Evolutionary conservation across 2,329 filamentous ascomycete genomes (phyloP), one percentile per base, ranked within the genome.

Genomic region (Davidsoniella eucalypti): DNA sequence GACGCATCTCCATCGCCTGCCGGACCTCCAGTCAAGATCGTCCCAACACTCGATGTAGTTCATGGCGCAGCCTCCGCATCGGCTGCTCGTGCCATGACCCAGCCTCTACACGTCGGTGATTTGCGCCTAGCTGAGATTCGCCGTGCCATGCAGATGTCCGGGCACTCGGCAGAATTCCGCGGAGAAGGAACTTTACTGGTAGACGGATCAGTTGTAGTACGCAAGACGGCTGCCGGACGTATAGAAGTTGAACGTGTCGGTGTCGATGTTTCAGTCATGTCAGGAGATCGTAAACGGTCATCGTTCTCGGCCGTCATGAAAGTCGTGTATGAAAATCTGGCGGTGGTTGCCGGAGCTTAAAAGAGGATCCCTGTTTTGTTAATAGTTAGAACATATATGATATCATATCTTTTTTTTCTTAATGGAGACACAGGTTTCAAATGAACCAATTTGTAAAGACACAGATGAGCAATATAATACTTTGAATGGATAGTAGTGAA

Each of bases 71-170:
- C 85, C 0, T 81, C 84, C 0, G 82, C 83, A 6, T 75, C 85
- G 54, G 81, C 84, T 3, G 49, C 42, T 26, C 48, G 49, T 17
- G 49, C 47, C 14, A 79, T 83, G 33, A 82, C 87, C 0, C 87
- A 90, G 56, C 87, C 92, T 9, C 78, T 98, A 43, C 92, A 96
- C 62, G 92, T 98, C 3, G 92, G 92, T 55, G 92, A 98, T 63
- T 68, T 96, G 40, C 77, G 90, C 18, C 75, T 98, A 16, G 87
- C 90, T 0, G 88, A 96, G 62, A 69, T 98, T 52, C 75, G 92
- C 47, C 81, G 85, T 54, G 75, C 88, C 17, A 85, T 98, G 78
- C 82, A 87, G 58, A 71, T 75, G 12, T 75, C 81, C 2, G 87
- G 88, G 0, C 87, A 95, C 66, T 80, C 78, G 12, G 90, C 90